Base-by-base conservation (phyloP, 2,329 filamentous ascomycete species). In the Fusarium heterosporum region DNA sequence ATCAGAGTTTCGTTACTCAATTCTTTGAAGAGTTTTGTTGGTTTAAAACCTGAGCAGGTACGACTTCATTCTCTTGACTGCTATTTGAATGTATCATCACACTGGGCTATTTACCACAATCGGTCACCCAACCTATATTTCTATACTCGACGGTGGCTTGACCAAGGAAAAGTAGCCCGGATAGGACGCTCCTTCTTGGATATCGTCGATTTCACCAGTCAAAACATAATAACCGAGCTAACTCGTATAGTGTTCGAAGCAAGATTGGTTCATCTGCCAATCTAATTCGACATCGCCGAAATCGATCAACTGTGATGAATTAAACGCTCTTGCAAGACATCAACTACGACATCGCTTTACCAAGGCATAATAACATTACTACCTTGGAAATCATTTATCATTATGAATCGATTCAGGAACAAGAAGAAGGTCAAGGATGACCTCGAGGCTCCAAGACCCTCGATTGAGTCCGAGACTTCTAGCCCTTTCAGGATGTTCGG, bases 381-480 rank as follows among this genome's bases (percentile, higher is more conserved):
- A 9, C 39, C 39, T 58, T 17, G 50, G 40, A 25, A 36, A 41
- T 19, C 30, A 53, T 48, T 49, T 49, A 30, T 45, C 55, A 74
- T 28, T 17, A 94, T 94, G 91, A 93, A 95, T 80, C 88, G 91
- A 55, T 93, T 94, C 75, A 84, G 91, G 71, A 89, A 83, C 47
- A 90, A 90, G 80, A 93, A 89, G 82, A 91, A 88, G 84, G 85
- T 77, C 54, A 87, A 87, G 80, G 89, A 90, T 46, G 85, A 86
- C 10, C 70, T 76, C 39, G 73, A 76, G 36, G 64, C 76, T n/a
- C 69, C 77, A 36, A 78, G 84, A 13, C 82, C 82, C 17, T 87
- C 86, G 4, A 81, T 84, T 26, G 87, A 89, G 19, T 82, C 82
- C 14, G 87, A 87, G 49, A 82, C 81, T 2, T 81, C 84, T 0